Evolutionary conservation across 768 basidiomycete species (phyloP).

Genomic region (Lyophyllum shimeji): DNA sequence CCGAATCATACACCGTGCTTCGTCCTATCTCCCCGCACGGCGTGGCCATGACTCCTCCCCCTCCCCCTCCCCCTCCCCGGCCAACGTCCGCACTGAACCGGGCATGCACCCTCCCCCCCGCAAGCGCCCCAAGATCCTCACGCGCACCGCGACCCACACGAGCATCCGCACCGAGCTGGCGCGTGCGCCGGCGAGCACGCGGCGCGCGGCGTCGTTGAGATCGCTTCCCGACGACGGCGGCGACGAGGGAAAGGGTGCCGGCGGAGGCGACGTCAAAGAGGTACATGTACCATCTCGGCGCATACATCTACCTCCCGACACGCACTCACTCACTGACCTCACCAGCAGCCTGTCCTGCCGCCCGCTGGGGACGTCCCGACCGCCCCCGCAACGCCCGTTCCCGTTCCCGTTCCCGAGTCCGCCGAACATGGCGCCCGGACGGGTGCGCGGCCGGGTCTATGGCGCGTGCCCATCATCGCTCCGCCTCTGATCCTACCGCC

Average conservation of each 20-base stretch:
- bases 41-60: no score
- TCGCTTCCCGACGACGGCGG: constrained; percentile 23
- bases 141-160: constrained; percentile 3
- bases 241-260: background rate
- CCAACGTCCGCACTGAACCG: background rate
- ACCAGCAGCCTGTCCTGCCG: background rate
- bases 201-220: constrained; percentile 38
- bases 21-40: no score
- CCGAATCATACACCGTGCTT: background rate
- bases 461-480: constrained; percentile 51
- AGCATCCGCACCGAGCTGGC: constrained; percentile 18
- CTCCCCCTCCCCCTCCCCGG: no score
- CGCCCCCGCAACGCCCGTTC: constrained; percentile 5
- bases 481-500: constrained; percentile 41
- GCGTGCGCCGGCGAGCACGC: constrained; percentile 36
- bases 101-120: background rate
- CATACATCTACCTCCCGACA: background rate
- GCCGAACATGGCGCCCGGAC: background rate
- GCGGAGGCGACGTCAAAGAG: background rate
- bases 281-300: background rate
- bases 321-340: background rate
- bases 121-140: constrained; percentile 7
- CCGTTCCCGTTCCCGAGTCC: no score
- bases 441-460: background rate
- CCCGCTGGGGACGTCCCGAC: background rate